Evolutionary conservation across 1,139 yeast genomes (phyloP), one percentile per base, ranked within the genome.

Genomic region (Kluyveromyces sp.): DNA sequence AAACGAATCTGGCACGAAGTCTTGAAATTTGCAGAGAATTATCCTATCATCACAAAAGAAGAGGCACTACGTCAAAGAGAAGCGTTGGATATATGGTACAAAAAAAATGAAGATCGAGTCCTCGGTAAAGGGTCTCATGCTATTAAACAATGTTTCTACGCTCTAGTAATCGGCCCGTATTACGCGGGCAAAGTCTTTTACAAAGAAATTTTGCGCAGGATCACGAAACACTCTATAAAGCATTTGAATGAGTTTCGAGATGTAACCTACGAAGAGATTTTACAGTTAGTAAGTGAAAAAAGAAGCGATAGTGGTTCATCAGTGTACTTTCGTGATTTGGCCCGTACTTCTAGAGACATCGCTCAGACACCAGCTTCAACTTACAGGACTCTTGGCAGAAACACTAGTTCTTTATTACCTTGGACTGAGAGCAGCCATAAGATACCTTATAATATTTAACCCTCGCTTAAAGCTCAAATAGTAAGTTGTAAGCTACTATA

Each of bases 171-270:
- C n/a, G 31, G 39, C 18, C 31, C 31, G 4, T 35, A 35, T 16
- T 22, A 35, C 18, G 22, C 25, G n/a, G 31, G 30, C 17, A 35
- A 35, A 15, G 13, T 26, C 15, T 8, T 13, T 3, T 35, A 35
- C 25, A 35, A 25, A 16, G 9, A n/a, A 4, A 6, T 22, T 4
- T n/a, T 35, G 7, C 22, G 28, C 15, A 22, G 12, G 9, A 11
- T 35, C 30, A 11, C 4, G 4, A 20, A 35, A 16, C 25, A 22
- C 31, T 35, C 39, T 8, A 22, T 35, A 11, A 18, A 11, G 12
- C 39, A 35, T 13, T 18, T 35, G 13, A 29, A 35, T 3, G 39
- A 35, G 18, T 35, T 35, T 25, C n/a, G 25, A 15, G 39, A 35
- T 29, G 17, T 20, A 18, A 11, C 19, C 19, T 1, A 33, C 12